Evolutionary conservation across 805 yeast species (phyloP).

Genomic region (Lachancea lanzarotensis): DNA sequence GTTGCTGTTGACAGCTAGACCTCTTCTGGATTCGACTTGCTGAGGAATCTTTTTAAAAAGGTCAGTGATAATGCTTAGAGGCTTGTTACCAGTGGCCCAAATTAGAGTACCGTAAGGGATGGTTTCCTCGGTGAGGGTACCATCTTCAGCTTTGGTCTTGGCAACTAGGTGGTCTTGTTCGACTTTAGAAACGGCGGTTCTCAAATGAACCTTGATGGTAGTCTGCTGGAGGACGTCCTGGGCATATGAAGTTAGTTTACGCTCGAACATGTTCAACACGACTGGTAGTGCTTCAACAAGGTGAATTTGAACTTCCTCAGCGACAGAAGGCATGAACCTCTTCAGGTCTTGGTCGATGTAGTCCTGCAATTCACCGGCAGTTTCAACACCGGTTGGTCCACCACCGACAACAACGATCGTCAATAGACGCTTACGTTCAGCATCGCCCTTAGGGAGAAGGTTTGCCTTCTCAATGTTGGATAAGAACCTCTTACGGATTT

Average conservation of each 20-base stretch:
- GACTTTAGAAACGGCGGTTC: conserved; percentile 85
- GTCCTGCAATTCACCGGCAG: conserved; percentile 94
- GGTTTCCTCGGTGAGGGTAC: conserved; percentile 46
- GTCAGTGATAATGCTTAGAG: conserved; percentile 64
- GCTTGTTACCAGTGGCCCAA: conserved; percentile 97
- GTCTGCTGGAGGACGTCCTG: conserved; percentile 38
- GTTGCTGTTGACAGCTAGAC: conserved; percentile 72
- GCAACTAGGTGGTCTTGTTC: conserved; percentile 67
- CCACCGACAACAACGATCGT: conserved; percentile 92
- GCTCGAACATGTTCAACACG: conserved; percentile 54
- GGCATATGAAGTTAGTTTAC: conserved; percentile 39
- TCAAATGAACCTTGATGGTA: conserved; percentile 69
- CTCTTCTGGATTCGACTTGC: conserved; percentile 80
- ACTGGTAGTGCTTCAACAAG: conserved; percentile 88
- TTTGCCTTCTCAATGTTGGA: conserved; percentile 86
- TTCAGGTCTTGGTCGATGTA: conserved; percentile 85
- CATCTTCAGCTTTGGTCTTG: conserved; percentile 64
- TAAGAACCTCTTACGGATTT: conserved; percentile 74
- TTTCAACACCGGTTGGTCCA: conserved; percentile 97
- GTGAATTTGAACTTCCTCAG: conserved; percentile 76
- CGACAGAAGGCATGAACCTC: conserved; percentile 83
- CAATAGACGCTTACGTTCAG: conserved; percentile 78
- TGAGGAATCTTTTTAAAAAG: conserved; percentile 66
- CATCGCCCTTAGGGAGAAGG: conserved; percentile 67
- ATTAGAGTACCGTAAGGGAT: conserved; percentile 89